A percentile compares a stretch with the other conserved stretches of the same genome.
phyloP scores from a whole-genome alignment of 1,284 basidiomycete species.

The Spongiforma sp. region DNA sequence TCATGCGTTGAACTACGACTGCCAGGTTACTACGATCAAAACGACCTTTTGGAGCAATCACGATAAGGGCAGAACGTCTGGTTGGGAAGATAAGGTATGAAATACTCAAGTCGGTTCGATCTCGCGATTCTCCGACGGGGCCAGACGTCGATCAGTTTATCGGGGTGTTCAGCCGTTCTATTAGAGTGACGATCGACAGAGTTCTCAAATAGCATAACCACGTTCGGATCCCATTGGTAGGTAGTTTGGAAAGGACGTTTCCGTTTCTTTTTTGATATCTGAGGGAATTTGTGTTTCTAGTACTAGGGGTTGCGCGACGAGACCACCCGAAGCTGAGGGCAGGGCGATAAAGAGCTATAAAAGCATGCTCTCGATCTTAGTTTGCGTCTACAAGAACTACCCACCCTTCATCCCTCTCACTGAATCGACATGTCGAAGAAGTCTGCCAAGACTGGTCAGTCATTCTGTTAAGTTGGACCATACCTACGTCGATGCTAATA shows the following conservation, averaged over 20 bases:
- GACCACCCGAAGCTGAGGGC: constrained; percentile 33
- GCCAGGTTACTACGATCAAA: background rate
- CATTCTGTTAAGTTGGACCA: background rate
- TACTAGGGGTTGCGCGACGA: constrained; percentile 19
- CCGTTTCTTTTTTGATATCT: constrained; percentile 12
- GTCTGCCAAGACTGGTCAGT: constrained; percentile 29
- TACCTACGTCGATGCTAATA: constrained; percentile 14
- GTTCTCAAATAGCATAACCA: constrained; percentile 19
- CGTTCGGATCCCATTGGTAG: constrained; percentile 13
- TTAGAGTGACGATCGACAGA: background rate
- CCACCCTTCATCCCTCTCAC: constrained; percentile 6
- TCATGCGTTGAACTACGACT: background rate
- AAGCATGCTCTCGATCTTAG: constrained; percentile 8
- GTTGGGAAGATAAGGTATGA: constrained; percentile 31
- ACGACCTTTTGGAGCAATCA: background rate
- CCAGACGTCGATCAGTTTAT: constrained; percentile 12
- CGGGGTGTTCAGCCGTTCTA: constrained; percentile 6
- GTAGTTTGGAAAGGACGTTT: background rate
- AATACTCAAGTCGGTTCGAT: constrained; percentile 5
- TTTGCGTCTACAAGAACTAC: background rate
- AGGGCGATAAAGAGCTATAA: constrained; percentile 32
- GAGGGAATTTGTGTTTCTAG: constrained; percentile 2
- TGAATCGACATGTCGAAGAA: constrained; percentile 32
- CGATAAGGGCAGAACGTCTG: constrained; percentile 29
- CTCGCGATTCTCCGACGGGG: constrained; percentile 20